Evolutionary conservation across 441 rosid species (phyloP).

Genomic region (Corymbia citriodora): DNA sequence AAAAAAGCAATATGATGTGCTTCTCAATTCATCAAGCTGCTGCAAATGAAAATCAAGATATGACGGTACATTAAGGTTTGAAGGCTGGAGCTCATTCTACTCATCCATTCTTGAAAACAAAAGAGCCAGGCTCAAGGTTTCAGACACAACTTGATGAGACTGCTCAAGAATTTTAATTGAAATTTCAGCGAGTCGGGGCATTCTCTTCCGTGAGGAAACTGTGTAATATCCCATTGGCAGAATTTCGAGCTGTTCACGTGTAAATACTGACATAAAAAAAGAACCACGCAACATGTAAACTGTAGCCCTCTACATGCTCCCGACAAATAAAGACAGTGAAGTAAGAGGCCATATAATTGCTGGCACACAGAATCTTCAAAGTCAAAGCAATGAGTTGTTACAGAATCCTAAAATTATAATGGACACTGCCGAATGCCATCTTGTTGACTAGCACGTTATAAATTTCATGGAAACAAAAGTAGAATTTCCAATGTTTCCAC

Average conservation of each 20-base stretch:
- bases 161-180: background rate
- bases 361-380: background rate
- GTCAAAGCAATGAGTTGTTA: background rate
- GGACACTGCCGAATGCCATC: background rate
- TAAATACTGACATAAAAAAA: too few species aligned
- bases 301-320: background rate
- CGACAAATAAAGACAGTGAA: fast-evolving
- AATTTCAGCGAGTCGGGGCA: background rate
- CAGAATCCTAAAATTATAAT: background rate
- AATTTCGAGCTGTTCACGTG: fast-evolving
- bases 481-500: background rate
- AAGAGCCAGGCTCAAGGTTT: too few species aligned
- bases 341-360: background rate
- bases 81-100: too few species aligned
- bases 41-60: background rate
- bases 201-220: background rate
- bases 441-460: background rate
- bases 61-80: background rate
- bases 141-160: background rate
- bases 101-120: too few species aligned
- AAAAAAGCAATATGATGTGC: background rate
- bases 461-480: background rate
- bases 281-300: background rate
- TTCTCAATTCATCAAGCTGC: background rate
- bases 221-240: background rate